Base-by-base conservation (phyloP, 2,329 filamentous ascomycete genomes). In the Penicillium hesseltinei region DNA sequence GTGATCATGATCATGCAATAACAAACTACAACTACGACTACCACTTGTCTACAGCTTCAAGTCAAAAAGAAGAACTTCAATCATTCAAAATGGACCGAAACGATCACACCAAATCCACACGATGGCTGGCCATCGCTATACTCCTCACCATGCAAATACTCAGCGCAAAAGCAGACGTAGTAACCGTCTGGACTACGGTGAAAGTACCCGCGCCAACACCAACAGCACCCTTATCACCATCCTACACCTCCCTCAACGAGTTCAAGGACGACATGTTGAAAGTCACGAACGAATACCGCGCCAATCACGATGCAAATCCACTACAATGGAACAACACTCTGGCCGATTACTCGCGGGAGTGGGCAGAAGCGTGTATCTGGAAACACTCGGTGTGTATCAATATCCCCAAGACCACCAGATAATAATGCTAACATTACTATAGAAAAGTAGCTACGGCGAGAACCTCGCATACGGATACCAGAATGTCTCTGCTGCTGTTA, bases 401-500 rank as follows among this genome's bases (percentile, higher is more conserved):
- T 49, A 10, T 35, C 35, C 17, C 5, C 33, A 5, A 9, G 3
- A 44, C 10, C 2, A 33, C 6, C 29, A 23, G 21, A 29, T 25
- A 13, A 17, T 3, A 9, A 23, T 46, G 36, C 58, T 62, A 54
- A 62, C 11, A 27, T 53, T 10, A 51, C 8, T 21, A 11, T 29
- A 81, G 78, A 80, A 81, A 54, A 86, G 86, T 0, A 84, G 86
- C 0, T 86, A 86, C 60, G 89, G 89, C 66, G 89, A 92, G 75
- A 92, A 92, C 73, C 80, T 92, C 4, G 88, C 88, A 8, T 78
- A 85, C 5, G 88, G 88, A 4, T 91, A 85, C 69, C 61, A 77
- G 0, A 85, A 88, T 66, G 82, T 81, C 1, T 81, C 81, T 0
- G 76, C 79, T 4, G 80, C 82, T 49, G 78, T 92, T n/a, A 81